Evolutionary conservation across 257 asterid species (phyloP).

Genomic region (Petunia axillaris): DNA sequence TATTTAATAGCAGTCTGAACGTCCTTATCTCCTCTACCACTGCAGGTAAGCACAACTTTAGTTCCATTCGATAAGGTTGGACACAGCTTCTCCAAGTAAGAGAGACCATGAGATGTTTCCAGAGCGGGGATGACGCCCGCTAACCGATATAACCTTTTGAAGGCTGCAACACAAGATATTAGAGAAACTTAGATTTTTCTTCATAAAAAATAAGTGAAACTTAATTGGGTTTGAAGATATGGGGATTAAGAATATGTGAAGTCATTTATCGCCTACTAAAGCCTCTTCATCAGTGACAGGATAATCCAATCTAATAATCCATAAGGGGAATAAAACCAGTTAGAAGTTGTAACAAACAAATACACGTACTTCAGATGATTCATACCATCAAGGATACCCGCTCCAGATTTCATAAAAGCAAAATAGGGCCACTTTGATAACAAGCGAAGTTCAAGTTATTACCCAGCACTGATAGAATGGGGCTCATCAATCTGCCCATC

Average conservation of each 20-base stretch:
- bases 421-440: not conserved
- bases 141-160: conserved; percentile 72
- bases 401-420: not conserved
- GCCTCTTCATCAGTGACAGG: conserved; percentile 97
- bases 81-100: conserved; percentile 84
- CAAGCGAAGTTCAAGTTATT: conserved; percentile 18
- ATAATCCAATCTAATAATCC: conserved; percentile 64
- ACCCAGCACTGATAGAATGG: conserved; percentile 97
- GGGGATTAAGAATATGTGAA: conserved; percentile 14
- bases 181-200: not conserved
- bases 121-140: conserved; percentile 96
- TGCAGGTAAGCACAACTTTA: conserved; percentile 86
- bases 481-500: conserved; percentile 97
- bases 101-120: conserved; percentile 95
- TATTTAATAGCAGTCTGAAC: conserved; percentile 78
- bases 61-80: conserved; percentile 74
- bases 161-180: conserved; percentile 58
- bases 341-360: not conserved
- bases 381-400: not conserved
- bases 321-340: not conserved
- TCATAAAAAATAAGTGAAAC: not conserved
- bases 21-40: conserved; percentile 97
- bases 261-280: conserved; percentile 63
- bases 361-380: not conserved
- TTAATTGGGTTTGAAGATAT: not conserved